These are phyloP conservation scores for Fusarium devonianum DNA, from an alignment of 2,329 filamentous ascomycete species.

Conservation along the genomic window DNA sequence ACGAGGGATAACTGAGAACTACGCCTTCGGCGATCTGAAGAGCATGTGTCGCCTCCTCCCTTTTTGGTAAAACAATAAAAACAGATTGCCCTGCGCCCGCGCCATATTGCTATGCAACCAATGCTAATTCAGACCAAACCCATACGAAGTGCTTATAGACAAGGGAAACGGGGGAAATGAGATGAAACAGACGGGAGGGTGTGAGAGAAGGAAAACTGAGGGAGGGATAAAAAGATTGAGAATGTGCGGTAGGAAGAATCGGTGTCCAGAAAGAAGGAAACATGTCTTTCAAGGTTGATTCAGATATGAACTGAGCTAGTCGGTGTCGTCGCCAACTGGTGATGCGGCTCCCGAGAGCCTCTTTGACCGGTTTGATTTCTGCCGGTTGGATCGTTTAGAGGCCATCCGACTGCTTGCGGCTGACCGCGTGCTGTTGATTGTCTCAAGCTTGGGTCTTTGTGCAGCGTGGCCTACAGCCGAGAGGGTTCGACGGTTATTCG, in stretches of 20 bases:
- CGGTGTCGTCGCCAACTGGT: conserved; percentile 49
- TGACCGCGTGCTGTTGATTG: conserved; percentile 54
- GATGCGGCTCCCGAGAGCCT: conserved; percentile 45
- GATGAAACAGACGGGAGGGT: conserved; percentile 11
- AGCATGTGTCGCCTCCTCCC: conserved; percentile 25
- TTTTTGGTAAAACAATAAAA: conserved; percentile 25
- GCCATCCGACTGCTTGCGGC: conserved; percentile 40
- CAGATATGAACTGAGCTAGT: conserved; percentile 32
- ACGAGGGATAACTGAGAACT: conserved; percentile 23
- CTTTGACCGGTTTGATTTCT: conserved; percentile 43
- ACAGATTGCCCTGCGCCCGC: conserved; percentile 32
- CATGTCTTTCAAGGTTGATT: conserved; percentile 21
- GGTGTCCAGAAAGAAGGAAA: conserved; percentile 15
- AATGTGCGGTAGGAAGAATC: conserved; percentile 13
- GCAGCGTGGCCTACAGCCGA: conserved; percentile 46
- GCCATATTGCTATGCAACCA: conserved; percentile 39
- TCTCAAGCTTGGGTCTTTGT: conserved; percentile 55
- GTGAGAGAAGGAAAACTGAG: conserved; percentile 9
- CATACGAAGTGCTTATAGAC: conserved; percentile 39
- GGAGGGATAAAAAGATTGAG: conserved; percentile 7
- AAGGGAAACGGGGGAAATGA: conserved; percentile 20
- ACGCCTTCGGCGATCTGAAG: conserved; percentile 19
- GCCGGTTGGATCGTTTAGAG: conserved; percentile 43
- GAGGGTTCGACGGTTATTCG: conserved; percentile 35
- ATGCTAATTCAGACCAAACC: conserved; percentile 35